These are phyloP conservation scores for Solanum arcanum DNA, from an alignment of 257 asterid species.

Conservation along the genomic window DNA sequence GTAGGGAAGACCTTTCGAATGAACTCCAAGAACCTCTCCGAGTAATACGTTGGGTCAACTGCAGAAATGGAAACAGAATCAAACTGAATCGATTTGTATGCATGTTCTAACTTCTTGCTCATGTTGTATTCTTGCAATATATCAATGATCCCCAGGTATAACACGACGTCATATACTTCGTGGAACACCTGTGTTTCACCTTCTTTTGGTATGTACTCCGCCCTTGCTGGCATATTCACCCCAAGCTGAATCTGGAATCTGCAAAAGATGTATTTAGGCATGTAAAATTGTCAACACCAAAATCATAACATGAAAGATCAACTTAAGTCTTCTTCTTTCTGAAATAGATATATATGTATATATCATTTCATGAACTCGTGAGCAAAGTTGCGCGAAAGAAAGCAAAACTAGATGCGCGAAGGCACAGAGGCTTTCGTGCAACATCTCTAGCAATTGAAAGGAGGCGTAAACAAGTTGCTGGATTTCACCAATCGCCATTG, in stretches of 20 bases:
- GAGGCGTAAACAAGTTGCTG: background rate
- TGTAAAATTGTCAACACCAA: background rate
- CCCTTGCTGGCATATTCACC: conserved; percentile 98
- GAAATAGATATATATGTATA: background rate
- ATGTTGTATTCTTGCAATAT: conserved; percentile 93
- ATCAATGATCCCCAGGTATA: conserved; percentile 87
- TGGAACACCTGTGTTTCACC: conserved; percentile 41
- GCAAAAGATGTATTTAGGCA: conserved; percentile 3
- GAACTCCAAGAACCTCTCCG: conserved; percentile 69
- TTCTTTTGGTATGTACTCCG: conserved; percentile 48
- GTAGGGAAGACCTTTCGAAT: conserved; percentile 81
- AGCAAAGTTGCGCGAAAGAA: background rate
- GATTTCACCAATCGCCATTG: background rate
- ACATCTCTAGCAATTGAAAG: background rate
- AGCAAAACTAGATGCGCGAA: background rate
- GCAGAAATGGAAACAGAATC: conserved; percentile 82
- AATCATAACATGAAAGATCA: background rate
- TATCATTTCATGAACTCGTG: background rate
- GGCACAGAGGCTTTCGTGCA: background rate
- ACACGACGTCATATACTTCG: conserved; percentile 84
- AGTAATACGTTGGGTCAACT: conserved; percentile 86
- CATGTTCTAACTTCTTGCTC: conserved; percentile 75
- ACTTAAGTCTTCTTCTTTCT: background rate
- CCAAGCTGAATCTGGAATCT: conserved; percentile 98
- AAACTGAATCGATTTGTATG: conserved; percentile 74